Evolutionary conservation across 305 asterid species (phyloP).

Genomic region (Fraxinus dipetala): DNA sequence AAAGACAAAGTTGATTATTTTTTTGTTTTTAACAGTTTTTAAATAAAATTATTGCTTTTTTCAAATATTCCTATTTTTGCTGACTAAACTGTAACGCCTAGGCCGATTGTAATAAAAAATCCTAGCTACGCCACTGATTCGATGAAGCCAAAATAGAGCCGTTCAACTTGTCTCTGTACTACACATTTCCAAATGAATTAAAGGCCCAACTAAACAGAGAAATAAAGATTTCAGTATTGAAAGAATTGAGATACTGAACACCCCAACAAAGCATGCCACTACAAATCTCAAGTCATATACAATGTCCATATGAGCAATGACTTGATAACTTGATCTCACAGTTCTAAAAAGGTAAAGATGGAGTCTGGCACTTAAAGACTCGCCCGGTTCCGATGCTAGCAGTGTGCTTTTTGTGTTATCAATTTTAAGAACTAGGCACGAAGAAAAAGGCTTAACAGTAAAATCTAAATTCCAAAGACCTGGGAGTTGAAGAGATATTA

Average conservation of each 20-base stretch:
- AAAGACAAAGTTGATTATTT: no score
- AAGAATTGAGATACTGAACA: not conserved
- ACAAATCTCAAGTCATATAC: not conserved
- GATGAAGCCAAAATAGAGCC: no score
- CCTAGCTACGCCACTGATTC: no score
- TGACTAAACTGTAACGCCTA: no score
- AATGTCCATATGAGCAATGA: not conserved
- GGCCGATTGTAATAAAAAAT: no score
- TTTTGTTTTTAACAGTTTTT: no score
- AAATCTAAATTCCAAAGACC: not conserved
- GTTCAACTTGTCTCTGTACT: not conserved
- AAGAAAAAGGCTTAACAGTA: not conserved
- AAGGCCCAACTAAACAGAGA: not conserved
- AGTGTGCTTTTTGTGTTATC: not conserved
- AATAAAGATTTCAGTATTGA: not conserved
- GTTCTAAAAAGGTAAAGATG: no score
- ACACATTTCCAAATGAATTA: not conserved
- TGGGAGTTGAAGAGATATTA: not conserved
- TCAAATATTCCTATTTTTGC: no score
- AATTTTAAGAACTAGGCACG: not conserved
- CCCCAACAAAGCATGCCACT: not conserved
- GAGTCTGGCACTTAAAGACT: no score
- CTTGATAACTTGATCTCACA: no score
- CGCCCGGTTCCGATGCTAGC: not conserved
- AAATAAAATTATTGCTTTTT: no score